A percentile compares a stretch with the other conserved stretches of the same genome.
These are phyloP conservation scores for Aspergillus niger DNA, from an alignment of 2,329 filamentous ascomycete species.

Conservation along the genomic window DNA sequence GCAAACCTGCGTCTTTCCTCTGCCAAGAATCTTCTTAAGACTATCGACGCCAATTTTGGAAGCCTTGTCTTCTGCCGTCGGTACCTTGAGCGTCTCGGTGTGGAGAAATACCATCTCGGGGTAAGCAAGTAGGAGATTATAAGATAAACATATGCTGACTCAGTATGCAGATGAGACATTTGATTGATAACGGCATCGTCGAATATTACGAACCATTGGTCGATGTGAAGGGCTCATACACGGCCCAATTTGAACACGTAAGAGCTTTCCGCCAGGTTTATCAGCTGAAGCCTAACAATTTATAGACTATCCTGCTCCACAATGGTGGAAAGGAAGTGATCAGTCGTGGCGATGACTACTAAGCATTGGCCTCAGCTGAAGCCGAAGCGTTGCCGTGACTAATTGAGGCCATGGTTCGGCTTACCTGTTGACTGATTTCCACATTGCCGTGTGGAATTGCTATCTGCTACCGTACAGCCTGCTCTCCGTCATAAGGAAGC, in stretches of 20 bases:
- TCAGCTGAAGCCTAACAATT: slow-evolving; percentile 6
- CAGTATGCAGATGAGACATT: slow-evolving; percentile 55
- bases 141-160: slow-evolving; percentile 17
- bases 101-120: slow-evolving; percentile 60
- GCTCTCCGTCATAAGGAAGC: no score
- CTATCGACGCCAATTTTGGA: slow-evolving; percentile 64
- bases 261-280: slow-evolving; percentile 6
- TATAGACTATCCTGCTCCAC: slow-evolving; percentile 52
- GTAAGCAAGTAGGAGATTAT: slow-evolving; percentile 43
- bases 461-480: no score
- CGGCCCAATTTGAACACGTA: slow-evolving; percentile 65
- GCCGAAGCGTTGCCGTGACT: background rate
- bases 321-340: slow-evolving; percentile 54
- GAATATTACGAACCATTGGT: slow-evolving; percentile 59
- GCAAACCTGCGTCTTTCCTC: slow-evolving; percentile 50
- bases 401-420: no score
- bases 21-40: slow-evolving; percentile 59
- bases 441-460: no score
- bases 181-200: slow-evolving; percentile 60
- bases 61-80: slow-evolving; percentile 63
- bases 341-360: slow-evolving; percentile 58
- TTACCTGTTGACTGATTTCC: no score
- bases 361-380: slow-evolving; percentile 2
- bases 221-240: slow-evolving; percentile 62
- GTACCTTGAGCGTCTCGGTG: slow-evolving; percentile 65